Conservation (phyloP, 306 rosid species). For the Quercus rubra region DNA sequence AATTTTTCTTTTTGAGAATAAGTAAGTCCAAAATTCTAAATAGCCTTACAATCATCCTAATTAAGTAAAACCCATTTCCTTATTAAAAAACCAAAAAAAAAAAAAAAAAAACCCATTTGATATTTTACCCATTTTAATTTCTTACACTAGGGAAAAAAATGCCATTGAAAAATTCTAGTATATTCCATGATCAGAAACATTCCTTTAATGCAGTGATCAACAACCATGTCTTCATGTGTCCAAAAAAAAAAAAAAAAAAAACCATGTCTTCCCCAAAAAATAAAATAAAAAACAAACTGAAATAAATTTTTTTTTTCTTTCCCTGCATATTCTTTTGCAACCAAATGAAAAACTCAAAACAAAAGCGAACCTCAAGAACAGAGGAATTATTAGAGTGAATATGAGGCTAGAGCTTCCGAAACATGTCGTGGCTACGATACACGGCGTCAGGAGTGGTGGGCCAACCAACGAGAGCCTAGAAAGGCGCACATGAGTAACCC, state of each 20-base stretch:
- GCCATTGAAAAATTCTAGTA: neutral
- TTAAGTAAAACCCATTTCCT: too few species aligned
- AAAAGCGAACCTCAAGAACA: constrained; percentile 49
- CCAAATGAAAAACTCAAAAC: neutral
- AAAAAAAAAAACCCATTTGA: too few species aligned
- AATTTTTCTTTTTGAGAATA: too few species aligned
- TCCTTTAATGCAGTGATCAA: neutral
- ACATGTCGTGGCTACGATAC: constrained; percentile 68
- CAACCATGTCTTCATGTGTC: too few species aligned
- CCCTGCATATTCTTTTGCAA: constrained; percentile 8
- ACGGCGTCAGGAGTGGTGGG: constrained; percentile 70
- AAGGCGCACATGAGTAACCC: constrained; percentile 67
- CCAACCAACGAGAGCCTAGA: constrained; percentile 56
- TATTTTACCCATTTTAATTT: neutral
- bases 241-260: neutral
- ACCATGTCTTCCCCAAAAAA: neutral
- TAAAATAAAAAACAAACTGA: neutral
- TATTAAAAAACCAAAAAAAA: too few species aligned
- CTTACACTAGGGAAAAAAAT: neutral
- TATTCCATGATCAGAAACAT: neutral
- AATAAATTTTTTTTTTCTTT: neutral
- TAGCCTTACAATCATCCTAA: too few species aligned
- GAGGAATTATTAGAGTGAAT: constrained; percentile 73
- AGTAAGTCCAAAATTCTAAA: too few species aligned
- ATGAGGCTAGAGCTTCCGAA: constrained; percentile 54